phyloP scores from a whole-genome alignment of 2,329 filamentous ascomycete genomes.

The Ambrosiella xylebori region DNA sequence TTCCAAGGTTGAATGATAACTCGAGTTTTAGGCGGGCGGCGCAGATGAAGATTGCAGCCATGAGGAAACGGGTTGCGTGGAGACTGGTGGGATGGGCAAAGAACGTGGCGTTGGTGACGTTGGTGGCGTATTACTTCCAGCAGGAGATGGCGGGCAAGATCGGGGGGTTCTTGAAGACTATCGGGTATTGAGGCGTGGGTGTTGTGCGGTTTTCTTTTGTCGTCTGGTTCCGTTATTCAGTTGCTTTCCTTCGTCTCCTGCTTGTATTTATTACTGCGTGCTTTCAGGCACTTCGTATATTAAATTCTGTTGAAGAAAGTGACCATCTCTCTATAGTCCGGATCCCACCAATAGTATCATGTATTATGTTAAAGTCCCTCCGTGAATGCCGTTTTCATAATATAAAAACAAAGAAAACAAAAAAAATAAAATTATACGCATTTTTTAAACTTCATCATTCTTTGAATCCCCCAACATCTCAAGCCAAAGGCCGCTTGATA shows the following conservation, averaged over 20 bases:
- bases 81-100: constrained; percentile 11
- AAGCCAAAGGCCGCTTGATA: constrained; percentile 22
- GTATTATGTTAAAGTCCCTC: neutral
- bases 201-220: neutral
- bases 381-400: neutral
- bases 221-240: neutral
- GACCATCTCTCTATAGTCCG: neutral
- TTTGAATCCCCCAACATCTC: no score
- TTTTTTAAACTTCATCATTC: neutral
- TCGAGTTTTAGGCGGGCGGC: constrained; percentile 9
- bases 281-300: neutral
- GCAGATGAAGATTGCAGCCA: constrained; percentile 11
- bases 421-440: neutral
- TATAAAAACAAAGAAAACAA: neutral
- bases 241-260: neutral
- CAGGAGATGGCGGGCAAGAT: constrained; percentile 2
- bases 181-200: neutral
- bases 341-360: no score
- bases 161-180: neutral
- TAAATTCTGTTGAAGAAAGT: constrained; percentile 7
- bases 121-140: constrained; percentile 8
- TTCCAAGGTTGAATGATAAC: constrained; percentile 15
- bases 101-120: constrained; percentile 6
- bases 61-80: constrained; percentile 13
- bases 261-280: no score